Conservation (phyloP, 2,329 filamentous ascomycete genomes). For the Tolypocladium pustulatum region DNA sequence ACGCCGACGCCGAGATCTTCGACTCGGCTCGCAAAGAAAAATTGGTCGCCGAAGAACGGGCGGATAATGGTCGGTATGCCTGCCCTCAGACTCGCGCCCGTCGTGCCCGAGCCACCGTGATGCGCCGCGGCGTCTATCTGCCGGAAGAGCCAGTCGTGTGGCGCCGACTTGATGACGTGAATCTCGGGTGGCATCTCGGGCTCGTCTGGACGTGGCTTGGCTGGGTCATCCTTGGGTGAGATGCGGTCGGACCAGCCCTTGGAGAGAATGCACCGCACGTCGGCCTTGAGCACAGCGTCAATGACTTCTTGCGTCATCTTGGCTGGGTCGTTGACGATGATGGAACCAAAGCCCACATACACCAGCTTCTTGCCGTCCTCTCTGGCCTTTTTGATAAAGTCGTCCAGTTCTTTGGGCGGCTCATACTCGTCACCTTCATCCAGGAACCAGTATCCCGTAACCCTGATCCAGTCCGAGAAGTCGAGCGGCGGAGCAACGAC, state of each 20-base stretch:
- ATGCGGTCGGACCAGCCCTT: conserved; percentile 92
- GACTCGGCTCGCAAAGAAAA: conserved; percentile 83
- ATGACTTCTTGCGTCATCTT: conserved; percentile 89
- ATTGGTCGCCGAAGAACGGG: conserved; percentile 97
- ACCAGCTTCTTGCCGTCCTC: conserved; percentile 82
- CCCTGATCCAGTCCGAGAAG: conserved; percentile 94
- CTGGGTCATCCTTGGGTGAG: conserved; percentile 33
- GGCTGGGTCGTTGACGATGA: conserved; percentile 81
- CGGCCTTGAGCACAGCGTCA: conserved; percentile 80
- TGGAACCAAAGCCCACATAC: conserved; percentile 94
- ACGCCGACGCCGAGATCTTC: conserved; percentile 92
- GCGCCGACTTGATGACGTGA: conserved; percentile 77
- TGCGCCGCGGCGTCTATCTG: conserved; percentile 93
- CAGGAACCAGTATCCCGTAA: conserved; percentile 97
- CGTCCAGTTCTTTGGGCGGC: conserved; percentile 63
- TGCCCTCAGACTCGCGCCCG: conserved; percentile 81
- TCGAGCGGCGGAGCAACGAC: conserved; percentile 93
- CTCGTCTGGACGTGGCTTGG: conserved; percentile 45
- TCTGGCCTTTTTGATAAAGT: conserved; percentile 77
- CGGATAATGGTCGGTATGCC: conserved; percentile 91
- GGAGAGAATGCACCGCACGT: conserved; percentile 86
- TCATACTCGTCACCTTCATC: conserved; percentile 63
- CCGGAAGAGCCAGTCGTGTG: conserved; percentile 92
- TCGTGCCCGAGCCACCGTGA: conserved; percentile 90
- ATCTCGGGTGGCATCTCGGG: conserved; percentile 69